Conservation (phyloP, 2,329 filamentous ascomycete species). For the Myriosclerotinia duriaeana region DNA sequence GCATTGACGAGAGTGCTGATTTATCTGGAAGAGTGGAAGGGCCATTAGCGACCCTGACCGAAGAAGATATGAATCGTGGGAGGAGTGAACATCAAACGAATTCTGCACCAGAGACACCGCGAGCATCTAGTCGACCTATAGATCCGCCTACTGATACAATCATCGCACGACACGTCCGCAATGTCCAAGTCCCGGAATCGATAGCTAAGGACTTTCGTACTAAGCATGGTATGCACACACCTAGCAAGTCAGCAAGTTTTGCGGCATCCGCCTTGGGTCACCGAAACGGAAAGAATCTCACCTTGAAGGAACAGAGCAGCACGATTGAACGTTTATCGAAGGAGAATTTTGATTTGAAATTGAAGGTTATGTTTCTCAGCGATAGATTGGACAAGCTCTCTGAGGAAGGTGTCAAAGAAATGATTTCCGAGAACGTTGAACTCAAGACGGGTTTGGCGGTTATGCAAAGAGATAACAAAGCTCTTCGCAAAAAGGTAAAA, state of each 20-base stretch:
- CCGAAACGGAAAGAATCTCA: conserved; percentile 69
- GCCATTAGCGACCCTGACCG: conserved; percentile 57
- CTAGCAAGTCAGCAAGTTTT: conserved; percentile 51
- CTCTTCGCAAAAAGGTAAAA: conserved; percentile 74
- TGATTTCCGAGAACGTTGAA: conserved; percentile 97
- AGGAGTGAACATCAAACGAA: conserved; percentile 47
- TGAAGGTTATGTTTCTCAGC: conserved; percentile 96
- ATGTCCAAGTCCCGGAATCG: conserved; percentile 87
- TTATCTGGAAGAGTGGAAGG: conserved; percentile 44
- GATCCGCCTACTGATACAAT: conserved; percentile 80
- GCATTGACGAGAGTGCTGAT: conserved; percentile 53
- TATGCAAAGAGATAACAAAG: conserved; percentile 86
- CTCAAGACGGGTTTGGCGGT: conserved; percentile 87
- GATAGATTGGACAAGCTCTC: conserved; percentile 90
- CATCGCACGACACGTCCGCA: conserved; percentile 82
- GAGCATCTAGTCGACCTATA: conserved; percentile 53
- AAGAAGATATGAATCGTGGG: conserved; percentile 53
- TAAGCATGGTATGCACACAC: conserved; percentile 64
- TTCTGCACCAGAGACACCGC: conserved; percentile 67
- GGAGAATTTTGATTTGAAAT: conserved; percentile 96
- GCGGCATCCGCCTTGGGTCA: conserved; percentile 50
- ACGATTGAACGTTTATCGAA: conserved; percentile 96
- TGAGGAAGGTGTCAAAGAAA: conserved; percentile 94
- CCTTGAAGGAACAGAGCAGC: conserved; percentile 94
- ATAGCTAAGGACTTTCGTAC: conserved; percentile 82